Conservation (phyloP, 2,329 filamentous ascomycete genomes). For the Colletotrichum gloeosporioides region DNA sequence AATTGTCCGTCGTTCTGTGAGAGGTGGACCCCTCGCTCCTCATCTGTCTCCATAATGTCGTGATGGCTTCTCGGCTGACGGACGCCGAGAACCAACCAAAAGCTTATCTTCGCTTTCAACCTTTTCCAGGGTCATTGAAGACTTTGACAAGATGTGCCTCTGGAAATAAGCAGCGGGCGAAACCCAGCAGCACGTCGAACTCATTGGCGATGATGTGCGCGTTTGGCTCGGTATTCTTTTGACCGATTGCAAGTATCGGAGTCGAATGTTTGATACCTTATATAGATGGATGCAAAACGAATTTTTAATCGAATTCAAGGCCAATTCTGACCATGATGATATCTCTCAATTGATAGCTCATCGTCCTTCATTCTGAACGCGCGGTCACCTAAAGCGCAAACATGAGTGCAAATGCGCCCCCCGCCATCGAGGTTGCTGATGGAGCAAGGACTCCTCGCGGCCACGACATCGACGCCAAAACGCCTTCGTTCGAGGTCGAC, state of each 20-base stretch:
- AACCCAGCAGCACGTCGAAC: background rate
- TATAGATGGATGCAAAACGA: background rate
- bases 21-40: background rate
- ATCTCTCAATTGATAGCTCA: background rate
- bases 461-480: background rate
- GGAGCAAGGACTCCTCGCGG: background rate
- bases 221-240: background rate
- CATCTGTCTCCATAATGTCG: background rate
- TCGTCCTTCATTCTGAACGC: background rate
- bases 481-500: background rate
- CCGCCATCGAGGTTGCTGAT: background rate
- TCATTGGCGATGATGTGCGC: background rate
- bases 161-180: background rate
- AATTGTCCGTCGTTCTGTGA: background rate
- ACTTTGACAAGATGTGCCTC: background rate
- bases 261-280: background rate
- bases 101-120: background rate
- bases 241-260: background rate
- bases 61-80: background rate
- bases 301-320: background rate
- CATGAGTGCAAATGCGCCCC: background rate
- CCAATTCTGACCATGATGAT: rapidly evolving
- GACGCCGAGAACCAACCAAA: background rate
- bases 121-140: background rate
- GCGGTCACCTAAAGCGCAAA: rapidly evolving